phyloP scores from a whole-genome alignment of 495 filamentous ascomycete species.

The Pyronema omphalodes region DNA sequence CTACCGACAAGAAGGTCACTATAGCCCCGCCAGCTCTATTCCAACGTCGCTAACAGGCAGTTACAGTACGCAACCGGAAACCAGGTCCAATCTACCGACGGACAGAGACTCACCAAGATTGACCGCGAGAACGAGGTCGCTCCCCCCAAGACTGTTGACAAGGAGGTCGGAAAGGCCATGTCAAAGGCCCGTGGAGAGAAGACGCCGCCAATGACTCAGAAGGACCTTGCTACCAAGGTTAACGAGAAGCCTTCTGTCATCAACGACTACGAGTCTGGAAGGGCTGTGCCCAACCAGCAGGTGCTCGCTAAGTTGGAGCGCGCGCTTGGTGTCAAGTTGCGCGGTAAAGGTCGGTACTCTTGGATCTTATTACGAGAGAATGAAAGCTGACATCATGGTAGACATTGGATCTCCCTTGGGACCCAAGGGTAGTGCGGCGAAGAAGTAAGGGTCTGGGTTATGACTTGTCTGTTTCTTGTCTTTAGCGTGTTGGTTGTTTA shows the following conservation, averaged over 20 bases:
- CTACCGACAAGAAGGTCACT: conserved; percentile 72
- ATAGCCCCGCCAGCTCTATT: neutral
- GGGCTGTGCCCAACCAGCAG: conserved; percentile 70
- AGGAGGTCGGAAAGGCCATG: conserved; percentile 66
- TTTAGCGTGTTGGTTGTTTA: conserved; percentile 2
- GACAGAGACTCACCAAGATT: conserved; percentile 93
- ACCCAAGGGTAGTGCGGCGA: conserved; percentile 12
- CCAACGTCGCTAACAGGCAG: conserved; percentile 25
- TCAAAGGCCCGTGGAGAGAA: conserved; percentile 46
- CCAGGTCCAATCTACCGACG: conserved; percentile 35
- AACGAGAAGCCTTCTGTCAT: conserved; percentile 67
- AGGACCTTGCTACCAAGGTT: conserved; percentile 85
- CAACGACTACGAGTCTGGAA: conserved; percentile 70
- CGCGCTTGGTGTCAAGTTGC: conserved; percentile 67
- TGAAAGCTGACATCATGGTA: neutral
- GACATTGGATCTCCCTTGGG: conserved; percentile 22
- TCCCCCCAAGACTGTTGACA: conserved; percentile 78
- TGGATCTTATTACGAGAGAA: neutral
- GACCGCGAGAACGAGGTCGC: conserved; percentile 96
- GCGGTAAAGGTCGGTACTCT: conserved; percentile 31
- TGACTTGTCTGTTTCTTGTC: neutral
- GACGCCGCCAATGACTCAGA: conserved; percentile 86
- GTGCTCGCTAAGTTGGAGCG: conserved; percentile 62
- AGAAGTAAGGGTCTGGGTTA: conserved; percentile 13
- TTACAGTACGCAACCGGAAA: conserved; percentile 22